Base-by-base conservation (phyloP, 2,329 filamentous ascomycete genomes). In the Monosporascus sp. region DNA sequence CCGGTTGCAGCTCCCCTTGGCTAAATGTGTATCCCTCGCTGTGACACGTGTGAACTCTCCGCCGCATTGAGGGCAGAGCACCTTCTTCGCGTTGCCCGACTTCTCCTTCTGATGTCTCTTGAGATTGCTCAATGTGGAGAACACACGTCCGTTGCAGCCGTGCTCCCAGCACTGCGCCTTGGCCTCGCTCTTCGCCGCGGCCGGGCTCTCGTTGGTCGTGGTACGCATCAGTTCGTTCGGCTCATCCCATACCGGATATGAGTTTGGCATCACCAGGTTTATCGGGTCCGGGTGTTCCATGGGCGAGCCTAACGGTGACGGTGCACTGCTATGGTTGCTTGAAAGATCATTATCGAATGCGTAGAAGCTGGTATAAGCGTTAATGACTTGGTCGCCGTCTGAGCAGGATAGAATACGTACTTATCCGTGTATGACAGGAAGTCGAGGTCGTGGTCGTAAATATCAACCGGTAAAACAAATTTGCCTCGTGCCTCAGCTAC, bases 1-100 rank as follows among this genome's bases (percentile, higher is more conserved):
- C 43, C 62, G 59, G 47, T 64, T 62, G 57, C 62, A 64, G 58
- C 62, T 64, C 51, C 62, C 60, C 50, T 64, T 64, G 48, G 62
- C 62, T 27, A 64, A 50, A 38, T 64, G 62, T 14, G 62, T 64
- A 49, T 64, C 62, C 46, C 62, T 58, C 4, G 62, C 62, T 18
- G 62, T 63, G 49, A 60, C 63, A 11, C 62, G 56, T 17, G 62
- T 64, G 51, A 64, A 64, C 41, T 63, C 60, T 35, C 61, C 62
- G 18, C 61, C 60, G 52, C 62, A 64, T 37, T 63, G 56, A n/a
- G 62, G 62, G 41, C 62, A 64, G 6, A 57, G 54, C 37, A 58
- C 57, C 51, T 63, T 63, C 24, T 60, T 61, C 48, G 60, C 60
- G 25, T 59, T 58, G 8, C 62, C 62, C 9, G 61, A 61, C 46